Percentiles rank a stretch among this genome's conserved stretches.
Evolutionary conservation across 371 early-diverging fungal species (phyloP).

Genomic region (Syncephalastrum monosporum): DNA sequence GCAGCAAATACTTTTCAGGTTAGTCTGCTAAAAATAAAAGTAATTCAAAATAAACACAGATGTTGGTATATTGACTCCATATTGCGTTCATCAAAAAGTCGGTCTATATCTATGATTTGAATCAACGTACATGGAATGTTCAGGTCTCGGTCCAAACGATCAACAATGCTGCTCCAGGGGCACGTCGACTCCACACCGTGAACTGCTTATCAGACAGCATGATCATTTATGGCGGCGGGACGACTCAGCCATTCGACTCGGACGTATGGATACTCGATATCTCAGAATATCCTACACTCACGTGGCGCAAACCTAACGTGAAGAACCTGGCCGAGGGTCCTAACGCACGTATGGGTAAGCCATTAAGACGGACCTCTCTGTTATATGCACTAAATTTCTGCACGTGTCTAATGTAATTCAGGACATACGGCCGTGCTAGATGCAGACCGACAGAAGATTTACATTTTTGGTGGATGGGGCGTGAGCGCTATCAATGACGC

Average conservation of each 20-base stretch:
- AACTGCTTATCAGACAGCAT: slow-evolving; percentile 42
- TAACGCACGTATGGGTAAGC: slow-evolving; percentile 41
- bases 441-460: slow-evolving; percentile 11
- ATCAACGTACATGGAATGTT: slow-evolving; percentile 34
- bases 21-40: too few relatives aligned
- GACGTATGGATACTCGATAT: slow-evolving; percentile 49
- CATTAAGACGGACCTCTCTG: neutral
- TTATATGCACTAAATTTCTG: neutral
- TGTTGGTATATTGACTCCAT: too few relatives aligned
- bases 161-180: slow-evolving; percentile 28
- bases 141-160: slow-evolving; percentile 22
- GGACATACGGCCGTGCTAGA: slow-evolving; percentile 43
- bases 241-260: slow-evolving; percentile 35
- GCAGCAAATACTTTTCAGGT: slow-evolving; percentile 5
- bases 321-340: slow-evolving; percentile 33
- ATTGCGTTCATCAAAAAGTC: too few relatives aligned
- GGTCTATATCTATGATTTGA: slow-evolving; percentile 34
- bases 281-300: slow-evolving; percentile 32
- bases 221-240: slow-evolving; percentile 50
- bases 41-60: too few relatives aligned
- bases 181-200: slow-evolving; percentile 42
- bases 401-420: slow-evolving; percentile 3
- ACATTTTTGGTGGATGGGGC: slow-evolving; percentile 39
- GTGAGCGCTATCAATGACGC: slow-evolving; percentile 19
- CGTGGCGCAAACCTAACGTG: slow-evolving; percentile 28